phyloP scores from a whole-genome alignment of 2,329 filamentous ascomycete species.

The Pseudocercospora fijiensis region DNA sequence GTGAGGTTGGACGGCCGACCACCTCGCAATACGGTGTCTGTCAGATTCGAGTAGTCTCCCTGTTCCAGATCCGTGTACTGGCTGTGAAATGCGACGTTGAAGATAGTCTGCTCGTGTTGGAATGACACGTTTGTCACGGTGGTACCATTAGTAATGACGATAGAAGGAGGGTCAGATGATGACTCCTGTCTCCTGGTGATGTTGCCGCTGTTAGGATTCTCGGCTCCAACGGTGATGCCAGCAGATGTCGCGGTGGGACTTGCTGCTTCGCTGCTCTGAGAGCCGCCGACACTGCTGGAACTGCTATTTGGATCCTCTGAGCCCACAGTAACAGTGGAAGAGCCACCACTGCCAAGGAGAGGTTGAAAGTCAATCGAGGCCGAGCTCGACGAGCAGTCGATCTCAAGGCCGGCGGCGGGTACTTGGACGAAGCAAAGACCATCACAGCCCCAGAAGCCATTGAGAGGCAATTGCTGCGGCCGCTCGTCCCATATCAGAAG shows the following conservation, averaged over 20 bases:
- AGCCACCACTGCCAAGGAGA: neutral
- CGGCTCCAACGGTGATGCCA: neutral
- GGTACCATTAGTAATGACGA: neutral
- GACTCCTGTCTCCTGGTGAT: neutral
- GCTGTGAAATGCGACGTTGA: neutral
- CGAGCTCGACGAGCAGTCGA: constrained; percentile 18
- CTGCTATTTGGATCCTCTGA: neutral
- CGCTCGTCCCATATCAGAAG: constrained; percentile 3
- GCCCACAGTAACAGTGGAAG: neutral
- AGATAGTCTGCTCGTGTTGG: neutral
- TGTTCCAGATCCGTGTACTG: neutral
- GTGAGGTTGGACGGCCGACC: neutral
- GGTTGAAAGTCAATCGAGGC: neutral
- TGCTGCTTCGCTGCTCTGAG: neutral
- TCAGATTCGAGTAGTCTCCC: neutral
- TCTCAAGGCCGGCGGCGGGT: constrained; percentile 22
- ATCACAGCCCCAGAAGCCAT: constrained; percentile 14
- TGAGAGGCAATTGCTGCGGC: neutral
- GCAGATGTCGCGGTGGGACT: neutral
- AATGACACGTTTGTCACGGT: neutral
- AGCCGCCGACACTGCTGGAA: constrained; percentile 5
- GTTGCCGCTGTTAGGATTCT: neutral
- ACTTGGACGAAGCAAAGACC: constrained; percentile 19
- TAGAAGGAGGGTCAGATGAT: neutral
- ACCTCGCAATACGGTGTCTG: neutral